Evolutionary conservation across 2,329 filamentous ascomycete species (phyloP).

Genomic region (Paecilomyces fulvus): DNA sequence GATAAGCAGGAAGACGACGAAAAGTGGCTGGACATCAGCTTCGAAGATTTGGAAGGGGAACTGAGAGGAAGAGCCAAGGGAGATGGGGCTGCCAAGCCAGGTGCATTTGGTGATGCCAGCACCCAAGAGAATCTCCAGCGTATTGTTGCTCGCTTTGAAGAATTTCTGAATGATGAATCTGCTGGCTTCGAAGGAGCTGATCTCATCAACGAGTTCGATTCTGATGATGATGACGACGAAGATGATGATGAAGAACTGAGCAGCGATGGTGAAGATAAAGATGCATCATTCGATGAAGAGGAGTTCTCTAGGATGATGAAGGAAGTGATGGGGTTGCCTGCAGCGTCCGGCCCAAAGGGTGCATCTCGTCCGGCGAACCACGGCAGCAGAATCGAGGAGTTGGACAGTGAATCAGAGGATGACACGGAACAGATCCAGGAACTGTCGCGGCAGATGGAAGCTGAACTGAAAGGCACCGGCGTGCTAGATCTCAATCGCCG

Average conservation of each 20-base stretch:
- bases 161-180: constrained; percentile 78
- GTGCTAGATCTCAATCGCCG: constrained; percentile 31
- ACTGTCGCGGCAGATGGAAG: constrained; percentile 38
- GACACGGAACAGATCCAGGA: constrained; percentile 51
- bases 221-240: constrained; percentile 39
- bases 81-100: constrained; percentile 11
- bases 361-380: constrained; percentile 13
- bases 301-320: constrained; percentile 83
- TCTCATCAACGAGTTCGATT: constrained; percentile 52
- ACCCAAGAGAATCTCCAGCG: constrained; percentile 60
- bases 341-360: constrained; percentile 22
- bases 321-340: constrained; percentile 72
- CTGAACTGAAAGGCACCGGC: constrained; percentile 39
- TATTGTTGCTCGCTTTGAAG: constrained; percentile 88
- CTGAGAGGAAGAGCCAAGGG: constrained; percentile 44
- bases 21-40: constrained; percentile 86
- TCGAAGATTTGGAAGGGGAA: constrained; percentile 78
- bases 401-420: constrained; percentile 43
- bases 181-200: constrained; percentile 74
- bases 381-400: constrained; percentile 34
- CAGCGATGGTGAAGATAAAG: constrained; percentile 62
- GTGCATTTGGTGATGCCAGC: constrained; percentile 37
- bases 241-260: constrained; percentile 48
- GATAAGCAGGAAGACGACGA: constrained; percentile 68
- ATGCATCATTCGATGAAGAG: constrained; percentile 72